phyloP scores from a whole-genome alignment of 2,329 filamentous ascomycete species.

The Fonsecaea nubica region DNA sequence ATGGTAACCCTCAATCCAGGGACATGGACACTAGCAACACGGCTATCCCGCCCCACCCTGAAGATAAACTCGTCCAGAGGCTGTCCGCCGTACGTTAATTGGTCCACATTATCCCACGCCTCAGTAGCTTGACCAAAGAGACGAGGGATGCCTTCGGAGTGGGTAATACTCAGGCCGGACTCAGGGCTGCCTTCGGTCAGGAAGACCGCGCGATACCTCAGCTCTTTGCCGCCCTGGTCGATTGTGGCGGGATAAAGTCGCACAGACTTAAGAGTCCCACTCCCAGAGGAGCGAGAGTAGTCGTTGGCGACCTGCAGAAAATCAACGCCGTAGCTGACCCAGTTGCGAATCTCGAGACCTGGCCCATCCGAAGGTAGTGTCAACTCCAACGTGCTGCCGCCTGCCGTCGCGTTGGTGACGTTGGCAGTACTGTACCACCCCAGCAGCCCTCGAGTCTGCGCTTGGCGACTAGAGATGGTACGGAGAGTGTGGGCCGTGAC shows the following conservation, averaged over 20 bases:
- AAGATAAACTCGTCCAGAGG: conserved; percentile 15
- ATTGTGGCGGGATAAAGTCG: conserved; percentile 12
- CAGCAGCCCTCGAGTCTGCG: conserved; percentile 16
- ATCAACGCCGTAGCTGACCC: conserved; percentile 45
- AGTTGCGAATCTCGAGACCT: conserved; percentile 43
- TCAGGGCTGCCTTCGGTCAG: conserved; percentile 1
- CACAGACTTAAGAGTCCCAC: conserved; percentile 11
- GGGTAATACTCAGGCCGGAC: conserved; percentile 1
- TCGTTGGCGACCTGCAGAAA: conserved; percentile 35
- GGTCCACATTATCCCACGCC: conserved; percentile 10
- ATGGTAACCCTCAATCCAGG: conserved; percentile 13
- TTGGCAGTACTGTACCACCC: conserved; percentile 32
- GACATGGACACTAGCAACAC: neutral
- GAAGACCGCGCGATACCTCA: conserved; percentile 10
- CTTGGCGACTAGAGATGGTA: conserved; percentile 26
- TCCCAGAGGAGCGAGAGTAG: conserved; percentile 7
- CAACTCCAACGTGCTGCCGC: conserved; percentile 34
- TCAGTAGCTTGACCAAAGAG: conserved; percentile 16
- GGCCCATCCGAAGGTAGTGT: conserved; percentile 32
- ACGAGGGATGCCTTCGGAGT: neutral
- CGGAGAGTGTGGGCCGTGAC: conserved; percentile 6
- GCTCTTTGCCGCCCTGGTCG: conserved; percentile 2
- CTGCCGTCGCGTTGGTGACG: conserved; percentile 39
- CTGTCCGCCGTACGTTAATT: conserved; percentile 11
- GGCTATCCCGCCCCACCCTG: neutral